These are phyloP conservation scores for Bruguiera gymnorhiza DNA, from an alignment of 345 rosid species.

Conservation along the genomic window DNA sequence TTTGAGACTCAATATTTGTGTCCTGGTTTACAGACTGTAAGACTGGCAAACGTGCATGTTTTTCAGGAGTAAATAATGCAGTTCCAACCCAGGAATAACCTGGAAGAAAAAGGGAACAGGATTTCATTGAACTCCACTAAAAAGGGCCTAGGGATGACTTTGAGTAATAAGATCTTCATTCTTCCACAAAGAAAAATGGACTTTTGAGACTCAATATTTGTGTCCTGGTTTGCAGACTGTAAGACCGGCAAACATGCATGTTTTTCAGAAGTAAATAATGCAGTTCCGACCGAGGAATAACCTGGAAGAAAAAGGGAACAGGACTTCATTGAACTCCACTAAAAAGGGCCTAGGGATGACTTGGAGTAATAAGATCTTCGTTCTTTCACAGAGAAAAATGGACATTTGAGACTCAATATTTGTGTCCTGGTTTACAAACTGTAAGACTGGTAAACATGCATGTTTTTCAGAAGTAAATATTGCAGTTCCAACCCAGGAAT, in stretches of 20 bases:
- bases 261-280: conserved; percentile 23
- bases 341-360: conserved; percentile 18
- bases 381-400: too few relatives aligned
- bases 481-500: conserved; percentile 13
- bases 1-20: conserved; percentile 8
- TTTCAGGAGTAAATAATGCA: conserved; percentile 22
- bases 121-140: conserved; percentile 31
- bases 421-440: conserved; percentile 17
- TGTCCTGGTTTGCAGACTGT: conserved; percentile 18
- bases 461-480: conserved; percentile 20
- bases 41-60: conserved; percentile 20
- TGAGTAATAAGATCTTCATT: not conserved
- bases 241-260: conserved; percentile 19
- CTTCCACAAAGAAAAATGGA: too few relatives aligned
- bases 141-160: conserved; percentile 15
- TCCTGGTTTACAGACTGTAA: conserved; percentile 19
- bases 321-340: conserved; percentile 29
- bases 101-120: conserved; percentile 22
- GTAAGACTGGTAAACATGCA: conserved; percentile 20
- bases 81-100: conserved; percentile 15
- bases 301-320: conserved; percentile 24
- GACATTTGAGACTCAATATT: conserved; percentile 6
- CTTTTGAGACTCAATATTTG: conserved; percentile 8
- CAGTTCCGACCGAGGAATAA: conserved; percentile 11
- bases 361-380: not conserved